Base-by-base conservation (phyloP, 73 alveolate species). In the Paramecium primaurelia region DNA sequence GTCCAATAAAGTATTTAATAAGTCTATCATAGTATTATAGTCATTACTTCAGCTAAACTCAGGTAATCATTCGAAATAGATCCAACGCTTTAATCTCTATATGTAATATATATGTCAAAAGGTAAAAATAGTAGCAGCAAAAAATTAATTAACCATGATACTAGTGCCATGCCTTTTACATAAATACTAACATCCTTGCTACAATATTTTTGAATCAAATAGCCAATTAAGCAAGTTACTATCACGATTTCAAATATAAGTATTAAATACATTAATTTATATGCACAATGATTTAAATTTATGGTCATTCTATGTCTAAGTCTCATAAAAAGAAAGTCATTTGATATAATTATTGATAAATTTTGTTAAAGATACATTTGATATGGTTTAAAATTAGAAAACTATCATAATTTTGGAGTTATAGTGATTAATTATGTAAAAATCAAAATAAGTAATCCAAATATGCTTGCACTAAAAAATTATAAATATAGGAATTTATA, bases 121-220 rank as follows among this genome's bases (percentile, higher is more conserved):
- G 94, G 94, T 38, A 89, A 64, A 40, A 89, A 68, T 25, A 89
- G 75, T 30, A 89, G 28, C 51, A 71, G 26, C 38, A 77, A 84
- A 73, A 89, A 89, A 47, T 83, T 89, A 34, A 89, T 71, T 37
- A 89, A 44, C 94, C 94, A 89, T 25, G 86, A 77, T 16, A 89
- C 51, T 16, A 89, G 58, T 4, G 88, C 94, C 59, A 71, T 71
- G 7, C 71, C 42, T 51, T 89, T 89, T 44, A 89, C 94, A 69
- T 71, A 44, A 8, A 69, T 14, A 16, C 37, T 71, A 32, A 89
- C 94, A 34, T 89, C 94, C 49, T 89, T 71, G 77, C 45, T 37
- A 71, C 94, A 47, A 22, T 71, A 64, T 11, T 36, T 45, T 30
- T 89, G 77, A 44, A 89, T 89, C 49, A 80, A 18, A n/a, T 47